Base-by-base conservation (phyloP, 225 moss, liverwort and hornwort species). In the Marchantia paleacea region DNA sequence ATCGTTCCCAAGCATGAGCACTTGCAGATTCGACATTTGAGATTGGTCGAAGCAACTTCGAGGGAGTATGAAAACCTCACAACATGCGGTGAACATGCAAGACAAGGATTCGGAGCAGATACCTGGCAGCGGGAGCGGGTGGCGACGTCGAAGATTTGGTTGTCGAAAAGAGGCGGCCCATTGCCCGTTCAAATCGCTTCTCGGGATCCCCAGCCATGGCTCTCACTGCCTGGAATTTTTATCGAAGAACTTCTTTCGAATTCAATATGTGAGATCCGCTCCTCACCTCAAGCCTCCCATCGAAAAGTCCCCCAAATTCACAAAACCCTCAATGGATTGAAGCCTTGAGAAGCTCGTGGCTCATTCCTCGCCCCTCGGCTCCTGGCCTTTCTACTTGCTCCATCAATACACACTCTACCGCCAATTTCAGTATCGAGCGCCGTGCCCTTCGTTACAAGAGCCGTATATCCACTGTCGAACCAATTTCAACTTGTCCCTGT, bases 141-240 rank as follows among this genome's bases (percentile, higher is more conserved):
- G 90, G 86, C 73, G 80, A 88, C 7, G 84, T 80, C 1, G 84
- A 83, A 22, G 87, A 72, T 31, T 83, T 83, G 26, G 89, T 87
- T 50, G 87, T 89, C 18, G 92, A 80, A 75, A 92, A 93, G 74
- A 99, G 81, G 57, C 87, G 89, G 80, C 90, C 89, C 93, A 99
- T 90, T 49, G 91, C 95, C 84, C 97, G 92, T 79, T 93, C 90
- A 75, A 91, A 92, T 64, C 90, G 90, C 83, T 90, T 91, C 83
- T 92, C 94, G 10, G 91, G 78, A 61, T 86, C 86, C 75, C 90
- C 79, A 13, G 69, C 54, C 79, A 79, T 79, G 6, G 25, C 54
- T 74, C n/a, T 14, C 24, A 8, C 48, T 22, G 16, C 20, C 18
- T 75, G 9, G 28, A 31, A 39, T 7, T 20, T 7, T 14, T 29